Evolutionary conservation across 2,329 filamentous ascomycete species (phyloP), one percentile per base, ranked within the genome.

Genomic region (Clonostachys rhizophaga): DNA sequence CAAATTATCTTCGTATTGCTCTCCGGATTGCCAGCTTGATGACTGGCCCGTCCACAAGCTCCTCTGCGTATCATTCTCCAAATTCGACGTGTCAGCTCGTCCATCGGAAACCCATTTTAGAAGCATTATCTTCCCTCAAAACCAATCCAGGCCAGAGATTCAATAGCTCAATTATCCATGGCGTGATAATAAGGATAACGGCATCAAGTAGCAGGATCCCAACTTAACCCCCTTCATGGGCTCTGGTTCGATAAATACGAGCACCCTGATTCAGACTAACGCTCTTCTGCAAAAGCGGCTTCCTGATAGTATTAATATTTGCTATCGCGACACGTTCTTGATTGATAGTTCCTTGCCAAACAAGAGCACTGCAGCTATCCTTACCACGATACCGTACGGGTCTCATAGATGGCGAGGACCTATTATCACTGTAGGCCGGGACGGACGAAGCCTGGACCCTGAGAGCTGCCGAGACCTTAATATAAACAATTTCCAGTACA

Each of bases 1-100:
- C 41, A 43, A 43, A 30, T 43, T 11, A 12, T 11, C 41, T n/a
- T 16, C 12, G 9, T 43, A 43, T 24, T 43, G 41, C 18, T 43
- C 41, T 12, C 3, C 4, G 5, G 41, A 43, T 13, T 43, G 41
- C 16, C 41, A 43, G 41, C 24, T 18, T 3, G 41, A 43, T 10
- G 41, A 43, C 41, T 43, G 41, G 41, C 41, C 41, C 16, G 24
- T 43, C 24, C 41, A 43, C 8, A 43, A 43, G 41, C 41, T 43
- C 20, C 41, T 43, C 41, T 43, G 41, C 16, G 24, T 6, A 18
- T 24, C 10, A 16, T 43, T 30, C 24, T 16, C 41, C 41, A 13
- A 12, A 12, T 43, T 43, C 18, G 41, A 43, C 3, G 11, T 43
- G 18, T 24, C 41, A 30, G 10, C 41, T 43, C 41, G 41, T 12